Base-by-base conservation (phyloP, 2,329 filamentous ascomycete species). In the Exophiala xenobiotica region DNA sequence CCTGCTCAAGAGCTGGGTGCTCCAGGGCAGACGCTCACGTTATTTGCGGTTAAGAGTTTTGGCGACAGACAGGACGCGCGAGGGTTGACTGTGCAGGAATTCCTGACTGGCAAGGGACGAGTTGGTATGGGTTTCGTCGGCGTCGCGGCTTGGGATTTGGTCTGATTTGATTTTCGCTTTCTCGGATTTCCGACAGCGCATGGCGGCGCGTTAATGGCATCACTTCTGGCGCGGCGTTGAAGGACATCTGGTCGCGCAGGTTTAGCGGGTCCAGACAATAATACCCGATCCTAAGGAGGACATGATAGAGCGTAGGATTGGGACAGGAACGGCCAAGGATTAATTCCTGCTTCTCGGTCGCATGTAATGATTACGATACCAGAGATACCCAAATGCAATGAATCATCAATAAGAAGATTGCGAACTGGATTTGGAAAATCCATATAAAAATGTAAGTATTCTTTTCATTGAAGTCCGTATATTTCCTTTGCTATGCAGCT, bases 11-110 rank as follows among this genome's bases (percentile, higher is more conserved):
- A 85, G 51, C 71, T 95, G 16, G 89, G 89, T 1, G 75, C 74
- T 0, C 80, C 83, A 0, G 88, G 88, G 0, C 82, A 90, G 69
- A 81, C 78, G 46, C 72, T 92, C 4, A 78, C 77, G 58, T 69
- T 93, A 23, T 80, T 80, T 51, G 80, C 81, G 16, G 73, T 95
- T 29, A 81, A 71, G 9, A 73, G 64, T 19, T 77, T 81, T 49
- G 72, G 68, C 5, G 79, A 74, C 42, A 69, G 65, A 18, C 65
- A 70, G 38, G 76, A 81, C 63, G 78, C 71, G 2, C 71, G 79
- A 43, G 81, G 81, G 0, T 57, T 84, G 56, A 77, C 72, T 2
- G 65, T 66, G 11, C 61, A 70, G 42, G 74, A 79, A 60, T 81
- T 74, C 64, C 69, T 68, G 60, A 67, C 70, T 33, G 73, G 73